Evolutionary conservation across 805 yeast species (phyloP).

Genomic region (Cyberlindnera suaveolens): DNA sequence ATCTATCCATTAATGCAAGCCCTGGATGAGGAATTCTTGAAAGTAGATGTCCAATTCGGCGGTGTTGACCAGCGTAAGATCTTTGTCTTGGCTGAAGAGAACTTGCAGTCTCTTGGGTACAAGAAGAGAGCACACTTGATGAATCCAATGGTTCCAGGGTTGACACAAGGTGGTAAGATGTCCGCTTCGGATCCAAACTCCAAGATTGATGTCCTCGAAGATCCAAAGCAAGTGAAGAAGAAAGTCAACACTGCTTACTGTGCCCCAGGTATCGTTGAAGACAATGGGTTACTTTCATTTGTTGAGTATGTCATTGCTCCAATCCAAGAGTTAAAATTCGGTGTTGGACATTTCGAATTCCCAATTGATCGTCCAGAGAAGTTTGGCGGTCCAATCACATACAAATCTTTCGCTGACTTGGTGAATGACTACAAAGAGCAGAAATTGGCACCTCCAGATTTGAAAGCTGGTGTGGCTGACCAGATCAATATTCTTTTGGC

Average conservation of each 20-base stretch:
- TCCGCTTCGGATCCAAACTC: conserved; percentile 98
- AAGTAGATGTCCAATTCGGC: conserved; percentile 92
- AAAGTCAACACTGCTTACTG: conserved; percentile 90
- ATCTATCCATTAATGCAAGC: conserved; percentile 99
- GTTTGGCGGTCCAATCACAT: conserved; percentile 90
- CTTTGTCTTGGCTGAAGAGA: conserved; percentile 94
- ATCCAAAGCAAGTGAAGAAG: conserved; percentile 81
- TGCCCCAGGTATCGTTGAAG: conserved; percentile 89
- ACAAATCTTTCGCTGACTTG: conserved; percentile 58
- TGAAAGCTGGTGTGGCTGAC: conserved; percentile 87
- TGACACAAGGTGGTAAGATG: conserved; percentile 97
- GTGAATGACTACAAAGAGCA: conserved; percentile 67
- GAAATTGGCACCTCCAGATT: conserved; percentile 85
- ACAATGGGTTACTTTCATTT: conserved; percentile 85
- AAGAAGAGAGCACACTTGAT: conserved; percentile 96
- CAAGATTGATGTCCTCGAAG: conserved; percentile 88
- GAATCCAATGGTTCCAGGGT: conserved; percentile 99
- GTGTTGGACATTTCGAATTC: conserved; percentile 55
- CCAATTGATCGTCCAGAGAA: conserved; percentile 88
- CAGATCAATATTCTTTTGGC: conserved; percentile 74
- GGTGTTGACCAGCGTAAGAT: conserved; percentile 99
- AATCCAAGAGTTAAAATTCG: conserved; percentile 68
- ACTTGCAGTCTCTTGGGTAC: conserved; percentile 80
- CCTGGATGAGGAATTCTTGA: conserved; percentile 85
- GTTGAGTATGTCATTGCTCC: conserved; percentile 82